Conservation (phyloP, 352 stramenopile species). For the Phytopythium chamaehyphon region DNA sequence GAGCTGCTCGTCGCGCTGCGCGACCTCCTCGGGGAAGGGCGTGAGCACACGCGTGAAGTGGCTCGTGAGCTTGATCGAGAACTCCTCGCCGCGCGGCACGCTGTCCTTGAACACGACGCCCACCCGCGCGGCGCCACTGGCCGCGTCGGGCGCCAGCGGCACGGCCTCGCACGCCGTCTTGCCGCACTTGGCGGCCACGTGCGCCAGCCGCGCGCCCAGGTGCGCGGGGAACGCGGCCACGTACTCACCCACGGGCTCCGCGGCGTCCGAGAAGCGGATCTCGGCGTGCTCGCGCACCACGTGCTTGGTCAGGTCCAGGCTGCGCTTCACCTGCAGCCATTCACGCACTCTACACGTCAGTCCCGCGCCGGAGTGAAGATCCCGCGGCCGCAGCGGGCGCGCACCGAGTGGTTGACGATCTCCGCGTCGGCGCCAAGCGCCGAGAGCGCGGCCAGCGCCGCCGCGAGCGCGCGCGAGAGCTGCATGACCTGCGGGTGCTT, state of each 20-base stretch:
- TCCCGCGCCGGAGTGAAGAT: not conserved
- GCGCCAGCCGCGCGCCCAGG: slow-evolving; percentile 49
- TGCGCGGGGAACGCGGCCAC: slow-evolving; percentile 52
- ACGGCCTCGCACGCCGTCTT: slow-evolving; percentile 71
- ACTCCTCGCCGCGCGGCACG: slow-evolving; percentile 43
- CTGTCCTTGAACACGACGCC: slow-evolving; percentile 64
- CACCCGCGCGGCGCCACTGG: slow-evolving; percentile 28
- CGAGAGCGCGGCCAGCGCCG: slow-evolving; percentile 28
- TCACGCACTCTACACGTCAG: too few relatives aligned
- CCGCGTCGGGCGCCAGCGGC: slow-evolving; percentile 23
- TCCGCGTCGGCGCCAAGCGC: slow-evolving; percentile 30
- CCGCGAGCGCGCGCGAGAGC: slow-evolving; percentile 9
- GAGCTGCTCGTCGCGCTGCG: slow-evolving; percentile 82
- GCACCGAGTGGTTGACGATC: slow-evolving; percentile 75
- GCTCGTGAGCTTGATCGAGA: slow-evolving; percentile 68
- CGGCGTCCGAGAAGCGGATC: slow-evolving; percentile 67
- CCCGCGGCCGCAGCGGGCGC: too few relatives aligned
- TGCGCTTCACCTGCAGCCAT: slow-evolving; percentile 56
- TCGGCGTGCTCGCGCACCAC: slow-evolving; percentile 74
- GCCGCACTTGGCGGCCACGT: slow-evolving; percentile 67
- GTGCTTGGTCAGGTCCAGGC: slow-evolving; percentile 77
- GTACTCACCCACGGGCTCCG: slow-evolving; percentile 54
- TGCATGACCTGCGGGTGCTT: slow-evolving; percentile 1
- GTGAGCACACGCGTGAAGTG: slow-evolving; percentile 78
- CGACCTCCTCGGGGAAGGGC: slow-evolving; percentile 73